Conservation (phyloP, 2,329 filamentous ascomycete species). For the Epichloe gansuensis region DNA sequence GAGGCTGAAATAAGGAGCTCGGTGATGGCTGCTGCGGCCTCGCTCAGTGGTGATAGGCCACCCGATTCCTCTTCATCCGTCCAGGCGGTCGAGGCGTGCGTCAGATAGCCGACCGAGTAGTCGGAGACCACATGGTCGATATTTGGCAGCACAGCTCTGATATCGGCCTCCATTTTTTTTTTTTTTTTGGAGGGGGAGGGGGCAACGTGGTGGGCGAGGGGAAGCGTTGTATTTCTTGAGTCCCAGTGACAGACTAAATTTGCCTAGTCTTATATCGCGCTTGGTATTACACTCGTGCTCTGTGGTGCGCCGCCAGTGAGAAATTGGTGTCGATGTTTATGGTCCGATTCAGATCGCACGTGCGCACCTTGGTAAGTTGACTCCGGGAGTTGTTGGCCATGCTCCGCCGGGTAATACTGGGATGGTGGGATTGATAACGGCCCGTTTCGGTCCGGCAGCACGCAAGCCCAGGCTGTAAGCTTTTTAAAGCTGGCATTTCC, state of each 20-base stretch:
- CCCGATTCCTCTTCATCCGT: conserved; percentile 58
- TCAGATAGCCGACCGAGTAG: conserved; percentile 89
- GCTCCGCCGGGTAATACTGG: background rate
- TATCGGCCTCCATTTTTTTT: conserved; percentile 68
- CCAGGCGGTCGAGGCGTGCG: conserved; percentile 80
- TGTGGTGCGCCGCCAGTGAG: background rate
- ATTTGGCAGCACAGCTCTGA: conserved; percentile 70
- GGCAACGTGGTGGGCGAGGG: background rate
- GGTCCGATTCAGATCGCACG: background rate
- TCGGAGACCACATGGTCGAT: conserved; percentile 83
- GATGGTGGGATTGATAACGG: background rate
- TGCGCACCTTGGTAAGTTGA: background rate
- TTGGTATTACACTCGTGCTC: too few species aligned
- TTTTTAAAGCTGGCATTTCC: too few species aligned
- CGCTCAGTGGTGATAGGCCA: conserved; percentile 63
- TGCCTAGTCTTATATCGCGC: too few species aligned
- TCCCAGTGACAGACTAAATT: too few species aligned
- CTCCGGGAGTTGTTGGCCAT: conserved; percentile 2
- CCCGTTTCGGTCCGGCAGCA: conserved; percentile 1
- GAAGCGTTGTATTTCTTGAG: background rate
- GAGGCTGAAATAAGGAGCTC: conserved; percentile 89
- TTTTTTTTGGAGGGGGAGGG: too few species aligned
- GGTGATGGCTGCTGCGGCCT: conserved; percentile 76
- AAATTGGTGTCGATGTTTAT: background rate
- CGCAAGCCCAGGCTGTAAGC: background rate